phyloP scores from a whole-genome alignment of 805 yeast species.

The Yamadazyma scolyti region DNA sequence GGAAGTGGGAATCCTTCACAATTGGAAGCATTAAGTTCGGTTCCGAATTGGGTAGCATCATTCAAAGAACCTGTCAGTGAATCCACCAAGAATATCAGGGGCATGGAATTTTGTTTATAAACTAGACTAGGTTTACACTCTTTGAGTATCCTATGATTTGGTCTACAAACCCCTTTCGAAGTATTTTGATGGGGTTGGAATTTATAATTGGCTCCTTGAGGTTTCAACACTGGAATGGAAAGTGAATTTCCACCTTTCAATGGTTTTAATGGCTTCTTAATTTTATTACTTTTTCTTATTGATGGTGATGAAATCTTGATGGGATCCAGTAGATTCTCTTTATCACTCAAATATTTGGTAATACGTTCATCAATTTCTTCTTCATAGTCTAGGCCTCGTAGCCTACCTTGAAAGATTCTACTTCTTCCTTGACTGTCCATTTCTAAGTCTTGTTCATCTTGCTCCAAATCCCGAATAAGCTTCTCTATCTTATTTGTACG shows the following conservation, averaged over 20 bases:
- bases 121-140: slow-evolving; percentile 32
- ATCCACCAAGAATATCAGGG: slow-evolving; percentile 51
- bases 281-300: slow-evolving; percentile 6
- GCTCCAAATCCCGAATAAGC: slow-evolving; percentile 30
- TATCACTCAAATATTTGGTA: slow-evolving; percentile 20
- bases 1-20: slow-evolving; percentile 64
- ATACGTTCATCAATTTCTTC: slow-evolving; percentile 30
- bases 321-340: slow-evolving; percentile 28
- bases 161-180: slow-evolving; percentile 39
- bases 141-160: slow-evolving; percentile 23
- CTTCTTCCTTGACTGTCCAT: slow-evolving; percentile 33
- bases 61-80: slow-evolving; percentile 56
- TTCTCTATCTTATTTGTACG: slow-evolving; percentile 36
- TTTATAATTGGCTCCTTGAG: slow-evolving; percentile 1
- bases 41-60: slow-evolving; percentile 68
- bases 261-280: slow-evolving; percentile 6
- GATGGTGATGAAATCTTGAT: slow-evolving; percentile 8
- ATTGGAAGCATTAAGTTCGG: slow-evolving; percentile 61
- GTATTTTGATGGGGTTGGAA: background rate
- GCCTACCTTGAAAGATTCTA: slow-evolving; percentile 32
- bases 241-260: slow-evolving; percentile 1
- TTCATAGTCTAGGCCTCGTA: slow-evolving; percentile 16
- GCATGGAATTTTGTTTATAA: slow-evolving; percentile 9
- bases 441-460: slow-evolving; percentile 21
- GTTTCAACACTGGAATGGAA: slow-evolving; percentile 6